Base-by-base conservation (phyloP, 2,329 filamentous ascomycete genomes). In the Hypomyces perniciosus region DNA sequence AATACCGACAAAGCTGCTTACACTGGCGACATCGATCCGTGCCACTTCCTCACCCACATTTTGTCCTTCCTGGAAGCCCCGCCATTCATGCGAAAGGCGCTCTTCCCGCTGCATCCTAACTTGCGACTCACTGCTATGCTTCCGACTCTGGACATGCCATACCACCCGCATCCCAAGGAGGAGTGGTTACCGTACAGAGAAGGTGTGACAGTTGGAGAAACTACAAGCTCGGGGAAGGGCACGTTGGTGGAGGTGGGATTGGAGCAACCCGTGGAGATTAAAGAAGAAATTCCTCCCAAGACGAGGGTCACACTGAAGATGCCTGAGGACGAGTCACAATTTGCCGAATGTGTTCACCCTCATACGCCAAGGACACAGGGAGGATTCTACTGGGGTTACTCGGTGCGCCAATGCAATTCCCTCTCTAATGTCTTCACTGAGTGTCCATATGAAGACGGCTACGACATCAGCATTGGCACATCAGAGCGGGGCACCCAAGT, bases 341-440 rank as follows among this genome's bases (percentile, higher is more conserved):
- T 64, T 54, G 56, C 80, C 1, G 77, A 83, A 48, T 79, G 84
- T 12, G 84, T 92, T 3, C 75, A 84, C 34, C 86, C 88, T 0
- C 73, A 79, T 28, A 71, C 77, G 3, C 90, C 90, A 1, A 79
- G 89, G 51, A 85, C 86, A 47, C 82, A 90, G 56, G 80, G 75
- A 1, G 90, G 90, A 0, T 93, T 90, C 68, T 95, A 91, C 70
- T 95, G 90, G 89, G 90, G 90, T 42, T 95, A 86, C 66, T 77
- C 73, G 7, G 81, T 90, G 4, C 80, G 90, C 28, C 80, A 77
- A 54, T 84, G 84, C 34, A 61, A 68, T 4, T 84, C 80, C 3
- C 76, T 95, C 5, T 86, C 86, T 5, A 72, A 78, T 5, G 81
- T 95, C 6, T 90, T 92, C 61, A 90, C 88, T 4, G 88, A 91